Evolutionary conservation across 768 basidiomycete genomes (phyloP).

Genomic region (Suillus subalutaceus): DNA sequence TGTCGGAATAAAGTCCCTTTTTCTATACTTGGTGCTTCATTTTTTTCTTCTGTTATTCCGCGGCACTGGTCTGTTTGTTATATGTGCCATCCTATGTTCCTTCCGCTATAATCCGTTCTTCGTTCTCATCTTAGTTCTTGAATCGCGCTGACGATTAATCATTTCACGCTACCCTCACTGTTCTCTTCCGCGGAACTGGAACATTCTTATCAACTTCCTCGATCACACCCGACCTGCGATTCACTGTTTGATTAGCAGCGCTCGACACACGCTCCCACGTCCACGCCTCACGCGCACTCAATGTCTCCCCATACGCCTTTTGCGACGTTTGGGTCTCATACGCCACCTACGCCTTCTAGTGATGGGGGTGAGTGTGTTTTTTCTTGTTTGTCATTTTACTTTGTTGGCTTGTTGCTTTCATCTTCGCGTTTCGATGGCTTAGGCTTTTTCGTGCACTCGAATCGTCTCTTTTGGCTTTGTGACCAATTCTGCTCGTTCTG

Average conservation of each 20-base stretch:
- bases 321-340: conserved; percentile 17
- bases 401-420: not conserved
- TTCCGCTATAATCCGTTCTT: not conserved
- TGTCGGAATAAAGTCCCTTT: not conserved
- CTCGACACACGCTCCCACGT: conserved; percentile 4
- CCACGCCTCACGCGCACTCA: conserved; percentile 13
- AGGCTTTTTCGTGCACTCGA: not conserved
- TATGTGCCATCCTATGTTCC: no score
- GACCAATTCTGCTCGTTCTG: no score
- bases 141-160: not conserved
- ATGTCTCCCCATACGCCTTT: conserved; percentile 24
- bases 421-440: not conserved
- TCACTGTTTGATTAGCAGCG: conserved; percentile 18
- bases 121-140: not conserved
- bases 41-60: not conserved
- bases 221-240: not conserved
- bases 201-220: not conserved
- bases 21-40: not conserved
- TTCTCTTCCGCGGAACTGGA: conserved; percentile 2
- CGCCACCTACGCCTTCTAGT: conserved; percentile 30
- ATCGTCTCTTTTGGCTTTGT: not conserved
- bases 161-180: not conserved
- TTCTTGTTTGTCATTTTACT: not conserved
- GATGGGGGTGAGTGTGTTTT: conserved; percentile 28
- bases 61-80: not conserved